A percentile compares a stretch with the other conserved stretches of the same genome.
These are phyloP conservation scores for Starmera pachycereana DNA, from an alignment of 805 yeast species.

Conservation along the genomic window DNA sequence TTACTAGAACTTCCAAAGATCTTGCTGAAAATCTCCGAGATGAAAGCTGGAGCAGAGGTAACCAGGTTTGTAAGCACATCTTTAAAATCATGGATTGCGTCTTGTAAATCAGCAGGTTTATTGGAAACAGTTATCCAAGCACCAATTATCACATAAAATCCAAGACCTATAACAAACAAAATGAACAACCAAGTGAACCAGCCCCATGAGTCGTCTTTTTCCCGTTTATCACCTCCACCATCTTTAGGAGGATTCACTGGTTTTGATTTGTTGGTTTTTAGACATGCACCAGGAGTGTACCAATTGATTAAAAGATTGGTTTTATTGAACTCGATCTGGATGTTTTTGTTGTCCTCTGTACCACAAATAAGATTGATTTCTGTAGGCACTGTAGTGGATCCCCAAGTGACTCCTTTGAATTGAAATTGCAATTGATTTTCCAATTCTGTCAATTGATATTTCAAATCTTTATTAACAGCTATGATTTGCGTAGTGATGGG, in stretches of 20 bases:
- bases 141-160: constrained; percentile 61
- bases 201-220: constrained; percentile 45
- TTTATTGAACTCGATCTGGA: constrained; percentile 6
- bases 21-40: constrained; percentile 56
- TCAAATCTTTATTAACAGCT: constrained; percentile 38
- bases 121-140: constrained; percentile 71
- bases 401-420: constrained; percentile 61
- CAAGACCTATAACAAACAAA: constrained; percentile 55
- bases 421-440: constrained; percentile 25
- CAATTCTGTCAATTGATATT: constrained; percentile 21
- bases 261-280: constrained; percentile 20
- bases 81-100: constrained; percentile 60
- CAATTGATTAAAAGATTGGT: constrained; percentile 24
- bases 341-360: constrained; percentile 18
- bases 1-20: constrained; percentile 46
- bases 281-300: constrained; percentile 32
- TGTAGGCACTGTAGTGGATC: constrained; percentile 41
- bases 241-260: constrained; percentile 13
- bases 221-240: too few species aligned
- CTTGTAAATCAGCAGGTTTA: constrained; percentile 58
- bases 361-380: constrained; percentile 41
- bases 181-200: constrained; percentile 79
- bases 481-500: constrained; percentile 50
- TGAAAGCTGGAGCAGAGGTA: constrained; percentile 52
- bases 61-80: constrained; percentile 54